Conservation (phyloP, 768 basidiomycete species). For the Russula abietina region DNA sequence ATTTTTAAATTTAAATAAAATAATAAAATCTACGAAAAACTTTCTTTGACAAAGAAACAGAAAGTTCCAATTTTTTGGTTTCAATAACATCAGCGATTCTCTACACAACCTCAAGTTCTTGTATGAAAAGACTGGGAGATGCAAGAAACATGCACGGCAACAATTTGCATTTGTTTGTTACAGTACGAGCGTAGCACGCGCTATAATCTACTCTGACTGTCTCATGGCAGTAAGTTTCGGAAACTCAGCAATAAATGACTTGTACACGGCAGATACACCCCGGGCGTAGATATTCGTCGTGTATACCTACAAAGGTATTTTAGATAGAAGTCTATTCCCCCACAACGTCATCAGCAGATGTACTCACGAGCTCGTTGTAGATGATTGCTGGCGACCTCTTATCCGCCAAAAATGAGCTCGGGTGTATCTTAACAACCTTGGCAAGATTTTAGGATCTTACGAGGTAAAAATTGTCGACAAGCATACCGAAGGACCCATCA, state of each 20-base stretch:
- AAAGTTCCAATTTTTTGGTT: too few relatives aligned
- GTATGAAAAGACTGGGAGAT: too few relatives aligned
- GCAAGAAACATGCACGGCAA: too few relatives aligned
- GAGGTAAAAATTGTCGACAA: neutral
- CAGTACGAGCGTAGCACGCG: too few relatives aligned
- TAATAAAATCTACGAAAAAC: too few relatives aligned
- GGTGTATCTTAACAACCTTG: slow-evolving; percentile 85
- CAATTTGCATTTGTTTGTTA: too few relatives aligned
- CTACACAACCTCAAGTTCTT: too few relatives aligned
- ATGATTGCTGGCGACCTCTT: slow-evolving; percentile 84
- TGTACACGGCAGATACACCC: slow-evolving; percentile 79
- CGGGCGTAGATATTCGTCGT: slow-evolving; percentile 86
- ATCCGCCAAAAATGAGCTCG: slow-evolving; percentile 72
- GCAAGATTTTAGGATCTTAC: slow-evolving; percentile 24
- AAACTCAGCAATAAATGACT: slow-evolving; percentile 39
- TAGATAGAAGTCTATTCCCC: neutral
- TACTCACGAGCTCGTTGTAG: slow-evolving; percentile 85
- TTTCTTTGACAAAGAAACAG: too few relatives aligned
- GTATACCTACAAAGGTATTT: slow-evolving; percentile 46
- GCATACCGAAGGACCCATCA: slow-evolving; percentile 63
- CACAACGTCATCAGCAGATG: neutral
- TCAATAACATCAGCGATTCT: too few relatives aligned
- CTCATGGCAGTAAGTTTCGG: slow-evolving; percentile 16
- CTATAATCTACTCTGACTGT: neutral
- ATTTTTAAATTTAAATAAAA: too few relatives aligned